Evolutionary conservation across 2,329 filamentous ascomycete species (phyloP).

Genomic region (Knoxdaviesia capensis): DNA sequence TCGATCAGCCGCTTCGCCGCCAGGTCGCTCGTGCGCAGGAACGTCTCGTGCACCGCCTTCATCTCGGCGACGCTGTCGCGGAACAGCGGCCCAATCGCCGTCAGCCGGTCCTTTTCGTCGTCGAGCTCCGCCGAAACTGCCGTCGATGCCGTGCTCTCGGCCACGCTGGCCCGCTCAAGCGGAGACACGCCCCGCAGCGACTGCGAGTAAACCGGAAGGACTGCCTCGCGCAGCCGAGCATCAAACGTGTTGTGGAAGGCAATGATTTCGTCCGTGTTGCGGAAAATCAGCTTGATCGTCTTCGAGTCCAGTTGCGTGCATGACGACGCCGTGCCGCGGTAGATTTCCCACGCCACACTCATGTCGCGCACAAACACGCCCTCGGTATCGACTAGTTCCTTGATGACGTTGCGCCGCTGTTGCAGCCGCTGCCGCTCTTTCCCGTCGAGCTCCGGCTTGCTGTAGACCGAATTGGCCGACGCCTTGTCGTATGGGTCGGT

Average conservation of each 20-base stretch:
- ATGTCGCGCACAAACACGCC: constrained; percentile 82
- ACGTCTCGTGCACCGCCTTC: constrained; percentile 39
- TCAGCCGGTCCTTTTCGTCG: constrained; percentile 31
- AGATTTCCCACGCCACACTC: constrained; percentile 95
- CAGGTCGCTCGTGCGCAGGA: constrained; percentile 40
- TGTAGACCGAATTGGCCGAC: too few species aligned
- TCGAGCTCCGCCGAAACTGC: constrained; percentile 19
- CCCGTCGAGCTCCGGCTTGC: constrained; percentile 18
- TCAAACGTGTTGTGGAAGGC: constrained; percentile 68
- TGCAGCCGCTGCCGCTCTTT: constrained; percentile 52
- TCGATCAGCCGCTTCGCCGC: constrained; percentile 40
- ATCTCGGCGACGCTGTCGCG: constrained; percentile 36
- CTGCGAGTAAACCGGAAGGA: constrained; percentile 59
- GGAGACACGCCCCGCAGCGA: constrained; percentile 12
- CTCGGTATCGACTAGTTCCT: constrained; percentile 80
- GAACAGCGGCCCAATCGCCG: constrained; percentile 32
- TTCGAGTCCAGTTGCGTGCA: constrained; percentile 62
- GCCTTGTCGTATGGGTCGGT: too few species aligned
- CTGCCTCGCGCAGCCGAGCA: constrained; percentile 60
- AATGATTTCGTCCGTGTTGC: constrained; percentile 81
- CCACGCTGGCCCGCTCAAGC: constrained; percentile 8
- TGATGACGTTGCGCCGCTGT: constrained; percentile 67
- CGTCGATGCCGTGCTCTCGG: constrained; percentile 19
- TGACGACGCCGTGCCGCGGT: constrained; percentile 76
- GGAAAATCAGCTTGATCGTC: constrained; percentile 78